These are phyloP conservation scores for Skeletonema costatum DNA, from an alignment of 108 stramenopile genomes.

Conservation along the genomic window DNA sequence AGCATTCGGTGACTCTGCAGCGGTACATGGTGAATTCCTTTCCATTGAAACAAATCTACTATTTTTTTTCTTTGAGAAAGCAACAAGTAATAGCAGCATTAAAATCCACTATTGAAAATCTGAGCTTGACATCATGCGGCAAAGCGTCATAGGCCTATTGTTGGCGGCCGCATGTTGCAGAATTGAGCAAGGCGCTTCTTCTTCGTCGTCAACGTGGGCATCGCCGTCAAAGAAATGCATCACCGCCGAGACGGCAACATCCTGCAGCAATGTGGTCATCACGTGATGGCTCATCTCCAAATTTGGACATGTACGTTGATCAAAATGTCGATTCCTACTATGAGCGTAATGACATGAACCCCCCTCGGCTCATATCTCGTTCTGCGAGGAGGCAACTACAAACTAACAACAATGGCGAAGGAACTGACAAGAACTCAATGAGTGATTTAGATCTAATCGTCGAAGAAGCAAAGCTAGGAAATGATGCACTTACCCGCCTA, in stretches of 20 bases:
- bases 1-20: no score
- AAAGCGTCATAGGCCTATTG: no score
- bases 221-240: no score
- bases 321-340: not conserved
- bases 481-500: constrained; percentile 12
- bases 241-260: not conserved
- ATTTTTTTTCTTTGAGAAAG: no score
- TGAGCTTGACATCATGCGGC: no score
- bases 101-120: no score
- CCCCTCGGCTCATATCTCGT: constrained; percentile 12
- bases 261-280: not conserved
- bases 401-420: not conserved
- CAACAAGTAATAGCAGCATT: no score
- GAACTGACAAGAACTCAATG: not conserved
- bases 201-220: no score
- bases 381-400: not conserved
- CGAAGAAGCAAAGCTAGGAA: not conserved
- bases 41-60: no score
- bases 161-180: no score
- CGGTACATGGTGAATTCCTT: no score
- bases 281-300: not conserved
- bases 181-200: no score
- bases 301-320: not conserved
- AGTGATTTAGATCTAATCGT: constrained; percentile 8
- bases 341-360: not conserved